A percentile compares a stretch with the other conserved stretches of the same genome.
These are phyloP conservation scores for Thecaphora thlaspeos DNA, from an alignment of 1,284 basidiomycete genomes.

Conservation along the genomic window DNA sequence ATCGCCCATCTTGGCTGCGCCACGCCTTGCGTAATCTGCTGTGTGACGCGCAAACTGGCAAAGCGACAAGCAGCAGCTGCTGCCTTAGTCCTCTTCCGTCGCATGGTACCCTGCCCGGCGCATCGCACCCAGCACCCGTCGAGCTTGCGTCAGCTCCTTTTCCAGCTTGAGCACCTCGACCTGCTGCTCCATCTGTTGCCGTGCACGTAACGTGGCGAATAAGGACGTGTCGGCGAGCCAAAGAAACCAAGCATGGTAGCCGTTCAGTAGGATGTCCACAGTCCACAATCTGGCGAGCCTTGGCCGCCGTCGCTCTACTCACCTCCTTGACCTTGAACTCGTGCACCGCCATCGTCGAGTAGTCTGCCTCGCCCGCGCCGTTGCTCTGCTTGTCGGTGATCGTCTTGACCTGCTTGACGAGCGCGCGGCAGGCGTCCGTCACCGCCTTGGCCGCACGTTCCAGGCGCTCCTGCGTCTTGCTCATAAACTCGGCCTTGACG, in stretches of 20 bases:
- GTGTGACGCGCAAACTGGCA: too few species aligned
- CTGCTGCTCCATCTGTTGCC: slow-evolving; percentile 93
- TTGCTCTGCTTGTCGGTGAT: slow-evolving; percentile 79
- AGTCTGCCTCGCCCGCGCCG: slow-evolving; percentile 77
- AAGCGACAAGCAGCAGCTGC: too few species aligned
- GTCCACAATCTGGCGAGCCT: too few species aligned
- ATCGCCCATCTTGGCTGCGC: too few species aligned
- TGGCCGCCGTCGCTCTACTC: too few species aligned
- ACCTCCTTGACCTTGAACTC: slow-evolving; percentile 78
- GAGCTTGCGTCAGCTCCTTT: slow-evolving; percentile 73
- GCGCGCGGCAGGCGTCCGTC: slow-evolving; percentile 94
- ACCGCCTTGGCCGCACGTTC: slow-evolving; percentile 97
- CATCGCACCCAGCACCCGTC: slow-evolving; percentile 55
- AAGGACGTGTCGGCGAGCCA: not conserved
- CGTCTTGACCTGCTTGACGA: slow-evolving; percentile 94
- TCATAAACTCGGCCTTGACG: slow-evolving; percentile 98
- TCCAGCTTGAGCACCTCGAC: slow-evolving; percentile 95
- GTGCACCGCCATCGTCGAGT: slow-evolving; percentile 84
- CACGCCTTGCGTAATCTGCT: too few species aligned
- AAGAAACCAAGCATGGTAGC: too few species aligned
- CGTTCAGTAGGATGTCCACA: too few species aligned
- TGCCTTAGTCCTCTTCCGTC: slow-evolving; percentile 36
- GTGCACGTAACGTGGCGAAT: too few species aligned
- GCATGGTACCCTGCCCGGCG: slow-evolving; percentile 54
- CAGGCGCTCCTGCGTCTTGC: slow-evolving; percentile 92